Conservation (phyloP, 2,329 filamentous ascomycete genomes). For the Fusarium kyushuense region DNA sequence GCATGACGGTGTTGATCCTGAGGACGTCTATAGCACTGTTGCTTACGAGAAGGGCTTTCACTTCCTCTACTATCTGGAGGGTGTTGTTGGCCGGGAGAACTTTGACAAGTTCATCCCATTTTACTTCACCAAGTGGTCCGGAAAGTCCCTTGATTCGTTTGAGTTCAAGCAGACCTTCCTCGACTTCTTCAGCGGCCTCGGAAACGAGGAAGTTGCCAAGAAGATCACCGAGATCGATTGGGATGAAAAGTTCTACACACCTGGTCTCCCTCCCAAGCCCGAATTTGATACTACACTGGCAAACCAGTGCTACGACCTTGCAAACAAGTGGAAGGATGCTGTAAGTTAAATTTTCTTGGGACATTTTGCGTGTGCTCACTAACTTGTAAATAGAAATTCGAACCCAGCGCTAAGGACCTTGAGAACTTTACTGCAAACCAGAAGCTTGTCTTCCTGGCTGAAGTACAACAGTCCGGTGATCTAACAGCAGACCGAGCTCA, state of each 20-base stretch:
- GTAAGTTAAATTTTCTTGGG: conserved; percentile 55
- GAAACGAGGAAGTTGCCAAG: conserved; percentile 71
- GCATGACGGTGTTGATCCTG: conserved; percentile 90
- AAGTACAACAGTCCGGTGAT: conserved; percentile 72
- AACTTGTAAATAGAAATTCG: conserved; percentile 63
- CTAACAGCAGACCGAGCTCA: conserved; percentile 75
- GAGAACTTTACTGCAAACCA: conserved; percentile 85
- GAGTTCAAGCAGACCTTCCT: conserved; percentile 93
- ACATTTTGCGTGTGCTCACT: conserved; percentile 15
- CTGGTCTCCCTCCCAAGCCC: conserved; percentile 90
- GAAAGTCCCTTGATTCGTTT: conserved; percentile 90
- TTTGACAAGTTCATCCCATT: conserved; percentile 97
- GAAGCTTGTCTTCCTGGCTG: conserved; percentile 89
- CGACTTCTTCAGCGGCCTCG: conserved; percentile 79
- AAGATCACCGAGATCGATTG: conserved; percentile 84
- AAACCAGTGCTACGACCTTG: conserved; percentile 85
- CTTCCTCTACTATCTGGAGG: conserved; percentile 92
- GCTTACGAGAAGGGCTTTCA: conserved; percentile 98
- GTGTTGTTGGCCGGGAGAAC: conserved; percentile 82
- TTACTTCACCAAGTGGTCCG: conserved; percentile 88
- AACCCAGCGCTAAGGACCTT: conserved; percentile 76
- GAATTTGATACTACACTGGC: conserved; percentile 90
- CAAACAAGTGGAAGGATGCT: conserved; percentile 80
- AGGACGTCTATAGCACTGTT: conserved; percentile 92
- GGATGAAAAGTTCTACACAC: conserved; percentile 89